Evolutionary conservation across 2,329 filamentous ascomycete genomes (phyloP), one percentile per base, ranked within the genome.

Genomic region (Aspergillus oerlinghausenensis): DNA sequence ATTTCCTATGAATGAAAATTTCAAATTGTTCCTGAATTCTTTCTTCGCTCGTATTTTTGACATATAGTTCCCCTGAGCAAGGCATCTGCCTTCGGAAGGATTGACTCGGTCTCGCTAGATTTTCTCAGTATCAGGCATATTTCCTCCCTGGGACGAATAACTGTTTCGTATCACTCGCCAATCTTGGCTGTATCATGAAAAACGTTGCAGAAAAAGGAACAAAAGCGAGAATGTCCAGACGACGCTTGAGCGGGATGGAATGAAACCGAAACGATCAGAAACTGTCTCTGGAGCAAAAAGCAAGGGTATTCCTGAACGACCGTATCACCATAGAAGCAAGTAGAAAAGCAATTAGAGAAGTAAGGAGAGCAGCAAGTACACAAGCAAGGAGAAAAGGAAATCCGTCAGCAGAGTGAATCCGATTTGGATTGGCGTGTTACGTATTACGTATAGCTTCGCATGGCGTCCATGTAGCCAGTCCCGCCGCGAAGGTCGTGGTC

Each of bases 401-500:
- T 28, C 52, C 49, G 53, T 38, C 25, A 52, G 17, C 19, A 26
- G 48, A n/a, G 29, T 14, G 42, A 42, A 48, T n/a, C 35, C 25
- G 47, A 53, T 10, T 14, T 28, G 47, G 6, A 19, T 23, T 4
- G 43, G 17, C 14, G 21, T 11, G 40, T 60, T 68, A 77, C 40
- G 75, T 77, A 65, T 60, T 69, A 77, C 40, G 75, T 77, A 65
- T 94, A 94, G 67, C 87, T 89, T 62, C 88, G 82, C 90, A 94
- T 93, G 0, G 89, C 90, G 69, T 94, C 90, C 63, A 89, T 79
- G 65, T 90, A 95, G 0, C 90, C 90, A 0, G 83, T 80, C 0
- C 90, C 90, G 4, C 91, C 92, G 70, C 88, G 90, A 51, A 96
- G 78, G 70, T 96, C 91, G 29, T 86, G 82, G 61, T 93, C 89